These are phyloP conservation scores for Saturnispora ahearnii DNA, from an alignment of 805 yeast genomes.

Conservation along the genomic window DNA sequence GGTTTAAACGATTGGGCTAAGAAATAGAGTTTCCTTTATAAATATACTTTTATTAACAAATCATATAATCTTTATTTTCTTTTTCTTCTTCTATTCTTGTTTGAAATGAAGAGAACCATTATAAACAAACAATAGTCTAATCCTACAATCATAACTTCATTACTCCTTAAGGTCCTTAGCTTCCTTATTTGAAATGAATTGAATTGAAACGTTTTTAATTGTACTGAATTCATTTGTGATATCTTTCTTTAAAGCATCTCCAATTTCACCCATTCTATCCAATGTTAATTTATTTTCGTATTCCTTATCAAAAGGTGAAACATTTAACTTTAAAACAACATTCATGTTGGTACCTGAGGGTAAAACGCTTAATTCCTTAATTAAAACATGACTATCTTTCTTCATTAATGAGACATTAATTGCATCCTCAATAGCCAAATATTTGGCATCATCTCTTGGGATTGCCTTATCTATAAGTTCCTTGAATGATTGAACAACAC, in stretches of 20 bases:
- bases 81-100: too few relatives aligned
- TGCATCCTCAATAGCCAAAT: slow-evolving; percentile 30
- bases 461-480: slow-evolving; percentile 75
- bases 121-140: neutral
- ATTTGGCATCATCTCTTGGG: slow-evolving; percentile 41
- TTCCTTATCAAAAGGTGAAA: slow-evolving; percentile 23
- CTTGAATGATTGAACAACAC: slow-evolving; percentile 56
- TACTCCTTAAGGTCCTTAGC: neutral
- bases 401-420: slow-evolving; percentile 29
- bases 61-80: too few relatives aligned
- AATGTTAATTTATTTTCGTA: slow-evolving; percentile 26
- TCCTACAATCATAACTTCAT: neutral
- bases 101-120: too few relatives aligned
- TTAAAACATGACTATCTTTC: slow-evolving; percentile 22
- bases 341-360: slow-evolving; percentile 49
- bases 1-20: slow-evolving; percentile 87
- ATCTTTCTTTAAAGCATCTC: slow-evolving; percentile 21
- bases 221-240: slow-evolving; percentile 28
- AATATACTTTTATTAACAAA: neutral
- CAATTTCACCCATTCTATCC: slow-evolving; percentile 26
- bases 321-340: slow-evolving; percentile 26
- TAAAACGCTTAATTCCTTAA: slow-evolving; percentile 37
- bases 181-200: slow-evolving; percentile 21
- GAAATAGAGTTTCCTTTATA: neutral
- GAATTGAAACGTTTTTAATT: slow-evolving; percentile 28